Evolutionary conservation across 2,329 filamentous ascomycete species (phyloP).

Genomic region (Colletotrichum sp.): DNA sequence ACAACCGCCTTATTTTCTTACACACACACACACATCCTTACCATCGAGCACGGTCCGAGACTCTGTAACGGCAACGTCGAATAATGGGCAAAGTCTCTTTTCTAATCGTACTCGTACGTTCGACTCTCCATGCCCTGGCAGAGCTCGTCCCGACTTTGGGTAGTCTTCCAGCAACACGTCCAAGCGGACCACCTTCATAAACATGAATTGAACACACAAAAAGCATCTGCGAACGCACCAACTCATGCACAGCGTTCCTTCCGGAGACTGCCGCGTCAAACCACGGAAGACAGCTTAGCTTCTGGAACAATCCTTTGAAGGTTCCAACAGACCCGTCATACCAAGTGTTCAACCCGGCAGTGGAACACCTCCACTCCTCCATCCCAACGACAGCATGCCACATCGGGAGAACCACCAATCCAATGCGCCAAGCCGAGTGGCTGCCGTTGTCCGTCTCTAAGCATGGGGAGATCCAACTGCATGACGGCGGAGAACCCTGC

Average conservation of each 20-base stretch:
- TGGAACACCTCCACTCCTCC: not conserved
- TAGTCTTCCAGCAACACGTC: not conserved
- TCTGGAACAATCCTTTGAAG: not conserved
- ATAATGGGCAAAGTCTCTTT: not conserved
- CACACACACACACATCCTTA: not conserved
- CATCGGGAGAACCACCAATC: not conserved
- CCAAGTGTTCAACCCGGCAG: not conserved
- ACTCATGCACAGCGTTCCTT: not conserved
- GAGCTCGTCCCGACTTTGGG: not conserved
- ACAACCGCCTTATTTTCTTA: not conserved
- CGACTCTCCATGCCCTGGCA: not conserved
- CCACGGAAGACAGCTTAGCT: not conserved
- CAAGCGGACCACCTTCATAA: not conserved
- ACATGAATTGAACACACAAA: not conserved
- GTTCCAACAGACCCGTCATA: not conserved
- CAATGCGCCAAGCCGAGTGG: constrained; percentile 2
- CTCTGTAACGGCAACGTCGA: not conserved
- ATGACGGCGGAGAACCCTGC: constrained; percentile 16
- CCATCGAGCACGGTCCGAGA: not conserved
- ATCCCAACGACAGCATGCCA: not conserved
- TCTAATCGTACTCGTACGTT: not conserved
- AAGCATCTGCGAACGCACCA: not conserved
- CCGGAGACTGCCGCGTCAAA: not conserved
- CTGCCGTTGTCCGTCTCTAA: not conserved
- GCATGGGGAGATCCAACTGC: not conserved